phyloP scores from a whole-genome alignment of 2,329 filamentous ascomycete species.

The Neocucurbitaria cava region DNA sequence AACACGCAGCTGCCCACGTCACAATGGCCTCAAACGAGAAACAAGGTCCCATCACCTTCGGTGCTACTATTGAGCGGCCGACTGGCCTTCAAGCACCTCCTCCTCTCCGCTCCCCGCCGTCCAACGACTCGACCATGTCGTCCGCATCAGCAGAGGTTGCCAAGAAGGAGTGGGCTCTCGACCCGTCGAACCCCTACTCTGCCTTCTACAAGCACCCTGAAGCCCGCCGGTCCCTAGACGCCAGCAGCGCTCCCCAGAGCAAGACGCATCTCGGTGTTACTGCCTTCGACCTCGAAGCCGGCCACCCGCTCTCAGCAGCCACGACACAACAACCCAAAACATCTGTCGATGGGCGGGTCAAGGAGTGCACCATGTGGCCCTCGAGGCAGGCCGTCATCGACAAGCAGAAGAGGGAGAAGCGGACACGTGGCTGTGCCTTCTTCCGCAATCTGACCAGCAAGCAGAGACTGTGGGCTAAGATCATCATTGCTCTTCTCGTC shows the following conservation, averaged over 20 bases:
- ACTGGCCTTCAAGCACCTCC: slow-evolving; percentile 22
- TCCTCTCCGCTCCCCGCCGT: slow-evolving; percentile 39
- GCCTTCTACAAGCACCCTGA: slow-evolving; percentile 58
- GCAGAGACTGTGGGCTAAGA: slow-evolving; percentile 54
- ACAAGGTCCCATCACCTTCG: slow-evolving; percentile 50
- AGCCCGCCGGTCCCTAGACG: slow-evolving; percentile 51
- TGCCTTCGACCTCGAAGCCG: slow-evolving; percentile 49
- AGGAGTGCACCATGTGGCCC: slow-evolving; percentile 62
- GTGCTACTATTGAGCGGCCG: slow-evolving; percentile 49
- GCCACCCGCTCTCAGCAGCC: slow-evolving; percentile 43
- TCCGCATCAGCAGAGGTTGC: slow-evolving; percentile 42
- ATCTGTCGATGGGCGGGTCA: slow-evolving; percentile 51
- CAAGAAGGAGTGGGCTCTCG: slow-evolving; percentile 38
- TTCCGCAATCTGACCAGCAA: slow-evolving; percentile 53
- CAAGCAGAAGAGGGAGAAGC: slow-evolving; percentile 49
- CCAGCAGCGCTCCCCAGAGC: slow-evolving; percentile 27
- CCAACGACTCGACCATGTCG: slow-evolving; percentile 42
- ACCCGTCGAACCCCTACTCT: slow-evolving; percentile 52
- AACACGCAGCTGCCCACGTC: slow-evolving; percentile 18
- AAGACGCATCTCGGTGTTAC: slow-evolving; percentile 42
- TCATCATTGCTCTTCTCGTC: slow-evolving; percentile 54
- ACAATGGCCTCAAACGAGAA: slow-evolving; percentile 41
- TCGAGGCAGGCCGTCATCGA: slow-evolving; percentile 56
- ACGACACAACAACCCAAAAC: slow-evolving; percentile 51
- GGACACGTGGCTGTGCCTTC: slow-evolving; percentile 48